Evolutionary conservation across 1,284 basidiomycete species (phyloP).

Genomic region (Pisolithus thermaeus): DNA sequence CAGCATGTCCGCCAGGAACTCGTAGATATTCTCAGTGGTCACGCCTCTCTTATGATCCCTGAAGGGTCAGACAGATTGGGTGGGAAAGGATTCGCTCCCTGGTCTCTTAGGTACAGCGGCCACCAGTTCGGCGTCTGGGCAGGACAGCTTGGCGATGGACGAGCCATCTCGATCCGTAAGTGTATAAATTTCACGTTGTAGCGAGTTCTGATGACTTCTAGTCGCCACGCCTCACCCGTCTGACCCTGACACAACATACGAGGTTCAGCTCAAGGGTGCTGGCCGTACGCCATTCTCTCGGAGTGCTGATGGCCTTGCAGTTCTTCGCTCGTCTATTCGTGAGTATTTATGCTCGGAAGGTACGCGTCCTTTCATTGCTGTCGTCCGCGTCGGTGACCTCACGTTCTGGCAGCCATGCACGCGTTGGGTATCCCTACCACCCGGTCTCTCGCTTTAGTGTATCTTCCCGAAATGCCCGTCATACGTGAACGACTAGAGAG

Average conservation of each 20-base stretch:
- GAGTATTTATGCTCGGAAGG: conserved; percentile 87
- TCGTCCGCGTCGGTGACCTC: neutral
- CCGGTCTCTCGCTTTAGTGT: conserved; percentile 78
- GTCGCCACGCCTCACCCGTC: conserved; percentile 72
- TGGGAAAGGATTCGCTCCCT: conserved; percentile 65
- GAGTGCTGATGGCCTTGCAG: conserved; percentile 88
- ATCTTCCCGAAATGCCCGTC: conserved; percentile 73
- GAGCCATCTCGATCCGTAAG: conserved; percentile 82
- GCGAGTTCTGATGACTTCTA: conserved; percentile 23
- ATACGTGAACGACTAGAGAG: conserved; percentile 75
- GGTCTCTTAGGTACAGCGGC: conserved; percentile 84
- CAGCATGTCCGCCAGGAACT: conserved; percentile 42
- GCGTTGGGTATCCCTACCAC: conserved; percentile 87
- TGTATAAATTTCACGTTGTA: conserved; percentile 12
- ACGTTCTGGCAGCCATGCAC: conserved; percentile 63
- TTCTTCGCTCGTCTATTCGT: conserved; percentile 85
- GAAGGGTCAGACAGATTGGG: conserved; percentile 22
- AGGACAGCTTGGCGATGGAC: conserved; percentile 94
- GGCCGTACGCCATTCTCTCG: conserved; percentile 94
- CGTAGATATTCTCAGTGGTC: conserved; percentile 53
- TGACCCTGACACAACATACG: conserved; percentile 54
- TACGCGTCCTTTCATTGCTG: conserved; percentile 23
- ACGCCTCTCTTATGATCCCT: conserved; percentile 62
- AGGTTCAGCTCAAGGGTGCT: conserved; percentile 92
- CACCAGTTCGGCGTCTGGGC: conserved; percentile 95